phyloP scores from a whole-genome alignment of 2,329 filamentous ascomycete species.

The Aspergillus udagawae region DNA sequence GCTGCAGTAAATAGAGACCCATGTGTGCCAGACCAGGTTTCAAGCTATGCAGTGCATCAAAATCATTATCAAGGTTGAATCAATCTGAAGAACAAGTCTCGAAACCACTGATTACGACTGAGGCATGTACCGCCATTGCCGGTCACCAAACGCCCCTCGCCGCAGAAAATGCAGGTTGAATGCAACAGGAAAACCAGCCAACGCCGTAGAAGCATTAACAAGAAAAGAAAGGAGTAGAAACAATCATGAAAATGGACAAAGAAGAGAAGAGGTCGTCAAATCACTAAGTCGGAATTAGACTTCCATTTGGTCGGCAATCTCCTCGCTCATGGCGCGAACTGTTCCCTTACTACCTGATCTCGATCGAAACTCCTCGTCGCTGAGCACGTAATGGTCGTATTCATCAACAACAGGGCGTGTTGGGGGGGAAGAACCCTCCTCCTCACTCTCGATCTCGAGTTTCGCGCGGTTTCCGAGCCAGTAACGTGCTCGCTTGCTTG shows the following conservation, averaged over 20 bases:
- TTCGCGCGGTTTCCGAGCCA: slow-evolving; percentile 72
- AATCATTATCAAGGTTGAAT: not conserved
- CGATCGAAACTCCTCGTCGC: slow-evolving; percentile 41
- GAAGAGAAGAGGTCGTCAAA: slow-evolving; percentile 4
- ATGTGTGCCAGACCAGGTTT: not conserved
- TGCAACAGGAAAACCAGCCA: slow-evolving; percentile 12
- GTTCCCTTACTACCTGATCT: slow-evolving; percentile 40
- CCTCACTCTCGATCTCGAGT: slow-evolving; percentile 40
- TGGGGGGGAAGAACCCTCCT: slow-evolving; percentile 23
- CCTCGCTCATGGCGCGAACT: slow-evolving; percentile 51
- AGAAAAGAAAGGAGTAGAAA: slow-evolving; percentile 3
- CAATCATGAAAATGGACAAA: slow-evolving; percentile 11
- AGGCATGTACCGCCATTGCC: slow-evolving; percentile 10
- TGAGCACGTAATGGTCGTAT: slow-evolving; percentile 42
- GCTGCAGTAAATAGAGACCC: not conserved
- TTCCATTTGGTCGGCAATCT: slow-evolving; percentile 52
- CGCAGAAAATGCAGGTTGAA: slow-evolving; percentile 22
- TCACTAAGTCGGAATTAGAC: slow-evolving; percentile 32
- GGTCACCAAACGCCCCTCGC: slow-evolving; percentile 18
- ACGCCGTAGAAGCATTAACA: slow-evolving; percentile 2
- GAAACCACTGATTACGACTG: slow-evolving; percentile 1
- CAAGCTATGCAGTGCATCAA: slow-evolving; percentile 8
- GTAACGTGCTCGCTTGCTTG: slow-evolving; percentile 77
- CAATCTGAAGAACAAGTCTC: not conserved
- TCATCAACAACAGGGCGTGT: slow-evolving; percentile 35